Percentiles rank a stretch among this genome's conserved stretches.
These are phyloP conservation scores for Sphagnum contortum DNA, from an alignment of 225 moss, liverwort and hornwort genomes.

Conservation along the genomic window DNA sequence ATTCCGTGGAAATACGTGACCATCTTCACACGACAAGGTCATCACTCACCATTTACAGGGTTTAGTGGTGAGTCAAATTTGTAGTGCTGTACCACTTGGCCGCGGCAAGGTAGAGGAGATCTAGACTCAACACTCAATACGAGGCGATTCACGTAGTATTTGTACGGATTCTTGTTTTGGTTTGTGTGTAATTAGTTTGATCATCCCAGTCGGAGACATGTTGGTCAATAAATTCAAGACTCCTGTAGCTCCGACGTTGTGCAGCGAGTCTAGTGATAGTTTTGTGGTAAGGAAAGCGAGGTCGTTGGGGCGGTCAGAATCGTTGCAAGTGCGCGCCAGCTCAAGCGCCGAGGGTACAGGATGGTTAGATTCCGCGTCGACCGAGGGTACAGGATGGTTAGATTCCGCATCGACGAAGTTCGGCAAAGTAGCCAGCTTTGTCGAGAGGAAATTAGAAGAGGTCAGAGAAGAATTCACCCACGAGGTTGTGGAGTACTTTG, in stretches of 20 bases:
- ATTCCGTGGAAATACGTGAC: too few species aligned
- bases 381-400: constrained; percentile 9
- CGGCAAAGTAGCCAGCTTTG: constrained; percentile 3
- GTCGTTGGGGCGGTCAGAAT: neutral
- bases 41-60: too few species aligned
- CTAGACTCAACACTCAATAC: too few species aligned
- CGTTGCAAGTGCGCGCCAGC: constrained; percentile 9
- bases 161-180: too few species aligned
- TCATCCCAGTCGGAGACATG: constrained; percentile 1
- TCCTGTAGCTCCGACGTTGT: constrained; percentile 4
- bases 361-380: constrained; percentile 8
- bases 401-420: constrained; percentile 5
- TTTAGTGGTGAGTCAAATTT: too few species aligned
- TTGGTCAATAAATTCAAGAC: constrained; percentile 10
- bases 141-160: too few species aligned
- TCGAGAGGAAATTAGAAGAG: constrained; percentile 8
- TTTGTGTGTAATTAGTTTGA: too few species aligned
- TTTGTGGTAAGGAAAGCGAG: neutral
- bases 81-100: too few species aligned
- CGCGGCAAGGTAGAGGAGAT: too few species aligned
- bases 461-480: neutral
- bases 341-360: constrained; percentile 8
- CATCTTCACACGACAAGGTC: too few species aligned
- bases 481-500: neutral
- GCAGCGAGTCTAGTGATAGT: constrained; percentile 2